Percentiles rank a stretch among this genome's conserved stretches.
These are phyloP conservation scores for Microsporum ferrugineum DNA, from an alignment of 2,329 filamentous ascomycete species.

Conservation along the genomic window DNA sequence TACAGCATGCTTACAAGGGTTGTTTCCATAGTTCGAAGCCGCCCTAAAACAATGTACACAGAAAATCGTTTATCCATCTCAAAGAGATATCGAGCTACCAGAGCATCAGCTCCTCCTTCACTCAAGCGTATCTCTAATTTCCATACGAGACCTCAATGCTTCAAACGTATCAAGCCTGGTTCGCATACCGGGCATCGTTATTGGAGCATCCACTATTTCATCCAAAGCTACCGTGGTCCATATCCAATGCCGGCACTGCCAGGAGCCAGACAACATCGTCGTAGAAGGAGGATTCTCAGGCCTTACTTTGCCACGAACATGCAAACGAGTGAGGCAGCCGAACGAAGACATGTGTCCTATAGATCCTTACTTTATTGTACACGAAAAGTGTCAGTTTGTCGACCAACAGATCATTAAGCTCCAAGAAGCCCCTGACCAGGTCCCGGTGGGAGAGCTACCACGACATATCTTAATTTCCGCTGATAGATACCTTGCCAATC, in stretches of 20 bases:
- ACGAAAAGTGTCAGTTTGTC: slow-evolving; percentile 88
- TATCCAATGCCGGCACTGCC: slow-evolving; percentile 81
- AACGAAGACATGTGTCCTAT: slow-evolving; percentile 69
- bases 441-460: slow-evolving; percentile 90
- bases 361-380: slow-evolving; percentile 90
- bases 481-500: slow-evolving; percentile 90
- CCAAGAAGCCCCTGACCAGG: slow-evolving; percentile 93
- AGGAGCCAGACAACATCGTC: slow-evolving; percentile 56
- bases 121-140: slow-evolving; percentile 79
- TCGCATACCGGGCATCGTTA: slow-evolving; percentile 91
- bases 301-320: slow-evolving; percentile 70
- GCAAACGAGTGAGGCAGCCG: slow-evolving; percentile 49
- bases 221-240: slow-evolving; percentile 83
- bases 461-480: slow-evolving; percentile 91
- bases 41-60: slow-evolving; percentile 86
- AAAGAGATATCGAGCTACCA: slow-evolving; percentile 57
- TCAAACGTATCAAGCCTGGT: slow-evolving; percentile 90
- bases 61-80: slow-evolving; percentile 77
- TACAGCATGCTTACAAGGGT: neutral
- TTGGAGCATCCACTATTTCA: slow-evolving; percentile 89
- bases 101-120: slow-evolving; percentile 92
- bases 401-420: slow-evolving; percentile 98
- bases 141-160: slow-evolving; percentile 87
- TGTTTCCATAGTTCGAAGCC: slow-evolving; percentile 60
- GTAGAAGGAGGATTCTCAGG: slow-evolving; percentile 80